Evolutionary conservation across 352 stramenopile species (phyloP), one percentile per base, ranked within the genome.

Genomic region (Phytophthora pluvialis): DNA sequence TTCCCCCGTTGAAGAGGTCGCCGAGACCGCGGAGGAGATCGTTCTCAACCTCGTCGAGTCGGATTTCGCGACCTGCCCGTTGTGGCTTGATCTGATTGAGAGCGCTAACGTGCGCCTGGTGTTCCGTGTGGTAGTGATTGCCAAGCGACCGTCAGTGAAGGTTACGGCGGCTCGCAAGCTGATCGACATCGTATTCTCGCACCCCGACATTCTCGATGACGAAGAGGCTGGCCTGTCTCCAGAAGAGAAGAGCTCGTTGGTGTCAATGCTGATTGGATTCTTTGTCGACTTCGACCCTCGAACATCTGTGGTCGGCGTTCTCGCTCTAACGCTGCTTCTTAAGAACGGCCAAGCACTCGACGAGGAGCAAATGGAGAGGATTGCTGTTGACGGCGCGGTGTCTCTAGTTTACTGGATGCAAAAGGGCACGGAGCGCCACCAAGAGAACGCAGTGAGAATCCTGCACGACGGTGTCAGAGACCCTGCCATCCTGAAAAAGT

Each of bases 341-440:
- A 84, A 80, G 45, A 83, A 91, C 32, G 81, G 80, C 1, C 77
- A 91, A 40, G 39, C 39, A 11, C 65, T 94, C 1, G 72, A 85
- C 21, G 33, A 64, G 5, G 62, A 77, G 15, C 84, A 94, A 48
- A 92, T 90, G 84, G 67, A 91, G n/a, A 81, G 77, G 28, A 76
- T 94, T 43, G 83, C 78, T n/a, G 75, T 90, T 0, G 82, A 91
- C 28, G 81, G 82, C 8, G 78, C 84, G 0, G 70, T 86, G 8
- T 92, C 82, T 12, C 52, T 94, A 3, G 78, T 93, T 10, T 93
- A 94, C 43, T 94, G 86, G 86, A 89, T 93, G 60, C 82, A 92
- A 54, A 93, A 94, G 56, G 86, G 86, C 12, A 92, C 84, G 1
- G 86, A 92, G 45, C 81, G 86, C 3, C 82, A 93, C 43, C 86